Base-by-base conservation (phyloP, 2,329 filamentous ascomycete species). In the Dissoconium aciculare region DNA sequence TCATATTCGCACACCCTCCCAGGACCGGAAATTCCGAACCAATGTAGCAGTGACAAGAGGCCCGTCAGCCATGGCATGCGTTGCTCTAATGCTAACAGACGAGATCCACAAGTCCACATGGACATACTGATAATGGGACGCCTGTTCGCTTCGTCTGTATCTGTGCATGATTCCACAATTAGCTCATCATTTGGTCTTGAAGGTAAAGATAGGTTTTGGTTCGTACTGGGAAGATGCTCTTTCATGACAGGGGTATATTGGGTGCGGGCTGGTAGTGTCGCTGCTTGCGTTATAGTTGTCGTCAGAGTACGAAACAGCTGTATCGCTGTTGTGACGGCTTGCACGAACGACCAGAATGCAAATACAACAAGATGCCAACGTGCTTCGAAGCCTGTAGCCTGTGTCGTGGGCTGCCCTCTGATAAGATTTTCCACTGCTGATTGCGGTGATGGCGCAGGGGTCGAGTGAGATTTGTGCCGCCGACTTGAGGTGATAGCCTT, bases 41-140 rank as follows among this genome's bases (percentile, higher is more conserved):
- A 76, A 58, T 89, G 82, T 43, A 78, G 54, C 56, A 93, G 69
- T 34, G 79, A 78, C 37, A 89, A 54, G 44, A 71, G 62, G 51
- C 82, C 82, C 50, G 66, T 67, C 34, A 93, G 67, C 87, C 87
- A 95, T 40, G 87, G 87, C 83, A 93, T 92, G 56, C 83, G 79
- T 42, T 63, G 56, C 43, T 77, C 66, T 50, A 93, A 58, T 62
- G 84, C 74, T 44, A 84, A 58, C 39, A 92, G 57, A 53, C 72
- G 74, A 39, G 74, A 74, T 34, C 77, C 54, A 56, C 79, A 81
- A 46, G 73, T 64, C 74, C 80, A 93, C 31, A 82, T 53, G 46
- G 70, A 72, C 66, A 89, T 93, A 42, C 69, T 67, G 37, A 89
- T 59, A 44, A 94, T 67, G 31, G 83, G 78, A 52, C 33, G 41